These are phyloP conservation scores for Ephemerocybe angulata DNA, from an alignment of 768 basidiomycete species.

Conservation along the genomic window DNA sequence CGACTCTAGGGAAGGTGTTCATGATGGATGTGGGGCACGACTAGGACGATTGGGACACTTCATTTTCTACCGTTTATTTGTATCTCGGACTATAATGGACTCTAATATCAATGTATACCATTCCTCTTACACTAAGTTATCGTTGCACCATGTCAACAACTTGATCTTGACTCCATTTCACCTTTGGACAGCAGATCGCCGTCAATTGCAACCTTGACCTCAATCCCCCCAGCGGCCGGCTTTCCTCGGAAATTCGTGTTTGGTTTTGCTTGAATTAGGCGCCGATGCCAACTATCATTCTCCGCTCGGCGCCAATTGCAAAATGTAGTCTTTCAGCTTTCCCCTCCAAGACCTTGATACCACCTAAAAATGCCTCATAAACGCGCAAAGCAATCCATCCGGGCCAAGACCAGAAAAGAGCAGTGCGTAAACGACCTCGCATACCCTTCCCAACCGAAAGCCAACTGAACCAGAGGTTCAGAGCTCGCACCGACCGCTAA, in stretches of 20 bases:
- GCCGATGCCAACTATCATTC: too few relatives aligned
- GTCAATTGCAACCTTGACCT: too few relatives aligned
- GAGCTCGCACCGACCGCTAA: conserved; percentile 46
- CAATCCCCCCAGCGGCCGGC: too few relatives aligned
- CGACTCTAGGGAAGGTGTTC: conserved; percentile 17
- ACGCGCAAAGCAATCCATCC: conserved; percentile 49
- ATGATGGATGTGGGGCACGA: conserved; percentile 13
- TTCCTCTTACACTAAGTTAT: too few relatives aligned
- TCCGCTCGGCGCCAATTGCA: not conserved
- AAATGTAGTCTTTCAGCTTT: not conserved
- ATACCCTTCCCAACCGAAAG: not conserved
- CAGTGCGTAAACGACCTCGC: conserved; percentile 43
- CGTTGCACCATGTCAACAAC: too few relatives aligned
- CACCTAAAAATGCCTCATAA: conserved; percentile 58
- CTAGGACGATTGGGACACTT: too few relatives aligned
- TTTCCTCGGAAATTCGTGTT: too few relatives aligned
- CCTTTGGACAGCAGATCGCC: too few relatives aligned
- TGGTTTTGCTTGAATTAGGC: too few relatives aligned
- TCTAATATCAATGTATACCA: too few relatives aligned
- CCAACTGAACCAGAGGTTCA: conserved; percentile 35
- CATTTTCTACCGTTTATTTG: not conserved
- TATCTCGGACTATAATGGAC: not conserved
- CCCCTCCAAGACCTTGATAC: not conserved
- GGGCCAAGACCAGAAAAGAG: conserved; percentile 39
- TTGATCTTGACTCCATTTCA: too few relatives aligned